Conservation (phyloP, 108 stramenopile species). For the Parietichytrium sp. region DNA sequence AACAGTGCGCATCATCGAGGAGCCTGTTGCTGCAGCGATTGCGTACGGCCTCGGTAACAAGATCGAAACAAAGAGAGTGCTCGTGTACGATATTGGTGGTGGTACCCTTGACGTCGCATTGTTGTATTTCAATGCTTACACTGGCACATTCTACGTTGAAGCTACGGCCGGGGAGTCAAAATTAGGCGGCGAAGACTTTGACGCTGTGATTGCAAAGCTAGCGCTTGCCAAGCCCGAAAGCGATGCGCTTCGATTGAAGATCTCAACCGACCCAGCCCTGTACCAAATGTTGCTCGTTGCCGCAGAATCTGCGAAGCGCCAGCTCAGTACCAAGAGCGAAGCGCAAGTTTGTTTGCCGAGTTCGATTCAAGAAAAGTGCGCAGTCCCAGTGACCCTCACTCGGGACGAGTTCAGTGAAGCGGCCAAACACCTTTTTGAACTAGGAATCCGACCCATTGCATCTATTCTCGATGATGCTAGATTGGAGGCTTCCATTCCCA, state of each 20-base stretch:
- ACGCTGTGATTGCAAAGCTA: neutral
- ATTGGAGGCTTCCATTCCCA: neutral
- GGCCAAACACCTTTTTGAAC: neutral
- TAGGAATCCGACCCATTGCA: neutral
- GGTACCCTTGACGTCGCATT: slow-evolving; percentile 39
- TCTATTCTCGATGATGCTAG: neutral
- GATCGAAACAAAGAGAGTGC: neutral
- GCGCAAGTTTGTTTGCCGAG: neutral
- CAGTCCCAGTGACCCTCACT: neutral
- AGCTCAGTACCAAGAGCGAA: neutral
- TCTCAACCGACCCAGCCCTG: neutral
- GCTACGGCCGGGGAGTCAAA: slow-evolving; percentile 38
- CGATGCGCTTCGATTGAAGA: neutral
- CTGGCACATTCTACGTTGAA: slow-evolving; percentile 11
- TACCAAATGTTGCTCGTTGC: neutral
- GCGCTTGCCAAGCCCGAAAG: neutral
- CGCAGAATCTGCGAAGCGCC: neutral
- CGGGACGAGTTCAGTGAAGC: neutral
- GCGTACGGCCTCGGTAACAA: slow-evolving; percentile 13
- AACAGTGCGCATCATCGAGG: slow-evolving; percentile 14
- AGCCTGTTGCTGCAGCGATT: slow-evolving; percentile 21
- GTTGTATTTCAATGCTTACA: neutral
- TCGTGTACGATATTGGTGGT: slow-evolving; percentile 43
- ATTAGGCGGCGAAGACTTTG: slow-evolving; percentile 41
- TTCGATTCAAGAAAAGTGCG: neutral